These are phyloP conservation scores for Tulasnella sp. DNA, from an alignment of 768 basidiomycete species.

Conservation along the genomic window DNA sequence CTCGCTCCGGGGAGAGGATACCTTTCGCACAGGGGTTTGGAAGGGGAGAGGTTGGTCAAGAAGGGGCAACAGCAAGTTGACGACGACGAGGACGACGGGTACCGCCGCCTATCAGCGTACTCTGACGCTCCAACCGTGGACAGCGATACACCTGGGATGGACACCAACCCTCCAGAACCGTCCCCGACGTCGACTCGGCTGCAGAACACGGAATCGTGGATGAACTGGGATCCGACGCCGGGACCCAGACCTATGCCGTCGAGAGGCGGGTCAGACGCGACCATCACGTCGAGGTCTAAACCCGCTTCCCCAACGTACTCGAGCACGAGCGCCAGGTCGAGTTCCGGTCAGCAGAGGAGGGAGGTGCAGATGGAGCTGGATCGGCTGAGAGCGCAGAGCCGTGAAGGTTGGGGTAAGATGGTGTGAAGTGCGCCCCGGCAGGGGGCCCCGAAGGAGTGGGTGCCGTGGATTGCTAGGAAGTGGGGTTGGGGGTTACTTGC, in stretches of 20 bases:
- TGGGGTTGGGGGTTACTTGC: neutral
- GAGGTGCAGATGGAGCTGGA: constrained; percentile 12
- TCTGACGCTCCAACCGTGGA: constrained; percentile 13
- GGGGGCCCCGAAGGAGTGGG: too few relatives aligned
- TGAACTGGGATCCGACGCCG: neutral
- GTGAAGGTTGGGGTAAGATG: constrained; percentile 12
- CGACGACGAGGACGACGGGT: constrained; percentile 4
- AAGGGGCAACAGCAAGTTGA: neutral
- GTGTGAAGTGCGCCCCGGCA: too few relatives aligned
- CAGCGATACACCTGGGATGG: constrained; percentile 24
- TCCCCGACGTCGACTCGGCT: neutral
- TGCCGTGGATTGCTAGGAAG: neutral
- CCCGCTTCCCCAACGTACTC: neutral
- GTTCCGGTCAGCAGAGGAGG: neutral
- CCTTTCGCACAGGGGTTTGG: constrained; percentile 20
- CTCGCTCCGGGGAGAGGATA: constrained; percentile 16
- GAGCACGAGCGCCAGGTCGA: neutral
- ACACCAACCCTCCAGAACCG: neutral
- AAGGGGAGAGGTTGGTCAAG: constrained; percentile 18
- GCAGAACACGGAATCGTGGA: constrained; percentile 5
- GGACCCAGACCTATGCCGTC: neutral
- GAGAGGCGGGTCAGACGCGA: neutral
- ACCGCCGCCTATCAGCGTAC: neutral
- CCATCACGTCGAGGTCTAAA: neutral
- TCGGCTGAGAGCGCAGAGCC: neutral